Conservation (phyloP, 495 filamentous ascomycete genomes). For the Aspergillus indologenus region DNA sequence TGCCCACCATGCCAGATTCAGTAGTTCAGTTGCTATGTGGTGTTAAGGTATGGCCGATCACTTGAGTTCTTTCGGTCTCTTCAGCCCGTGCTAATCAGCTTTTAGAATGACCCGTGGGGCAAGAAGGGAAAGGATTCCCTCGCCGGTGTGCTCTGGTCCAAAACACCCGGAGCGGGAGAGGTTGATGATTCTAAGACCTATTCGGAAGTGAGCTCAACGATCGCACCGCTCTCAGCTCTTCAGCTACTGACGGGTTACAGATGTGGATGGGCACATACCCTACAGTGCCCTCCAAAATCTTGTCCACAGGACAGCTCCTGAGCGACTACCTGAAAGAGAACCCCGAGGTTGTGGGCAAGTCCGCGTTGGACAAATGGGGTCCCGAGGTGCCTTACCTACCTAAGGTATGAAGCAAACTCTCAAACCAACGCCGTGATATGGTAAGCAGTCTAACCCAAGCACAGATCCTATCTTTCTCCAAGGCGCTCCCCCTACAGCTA, state of each 20-base stretch:
- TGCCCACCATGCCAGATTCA: slow-evolving; percentile 27
- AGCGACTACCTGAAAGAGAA: slow-evolving; percentile 63
- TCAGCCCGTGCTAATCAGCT: background rate
- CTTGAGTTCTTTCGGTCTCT: background rate
- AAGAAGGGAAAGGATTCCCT: slow-evolving; percentile 45
- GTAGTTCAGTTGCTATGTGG: slow-evolving; percentile 44
- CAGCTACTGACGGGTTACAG: slow-evolving; percentile 22
- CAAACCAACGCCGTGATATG: no score
- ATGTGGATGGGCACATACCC: slow-evolving; percentile 87
- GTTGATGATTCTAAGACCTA: slow-evolving; percentile 45
- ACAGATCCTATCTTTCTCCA: slow-evolving; percentile 70
- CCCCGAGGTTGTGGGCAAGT: slow-evolving; percentile 62
- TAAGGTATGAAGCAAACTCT: slow-evolving; percentile 45
- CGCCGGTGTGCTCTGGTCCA: slow-evolving; percentile 39
- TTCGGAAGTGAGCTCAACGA: slow-evolving; percentile 36
- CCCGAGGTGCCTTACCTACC: slow-evolving; percentile 69
- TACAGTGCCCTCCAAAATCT: slow-evolving; percentile 59
- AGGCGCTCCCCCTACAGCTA: slow-evolving; percentile 78
- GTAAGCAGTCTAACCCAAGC: background rate
- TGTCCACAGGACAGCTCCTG: slow-evolving; percentile 61
- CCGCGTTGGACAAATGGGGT: slow-evolving; percentile 61
- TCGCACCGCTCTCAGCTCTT: background rate
- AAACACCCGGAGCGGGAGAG: slow-evolving; percentile 36
- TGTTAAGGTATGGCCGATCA: slow-evolving; percentile 31
- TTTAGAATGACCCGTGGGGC: slow-evolving; percentile 49